Evolutionary conservation across 495 filamentous ascomycete genomes (phyloP).

Genomic region (Endocarpon pusillum): DNA sequence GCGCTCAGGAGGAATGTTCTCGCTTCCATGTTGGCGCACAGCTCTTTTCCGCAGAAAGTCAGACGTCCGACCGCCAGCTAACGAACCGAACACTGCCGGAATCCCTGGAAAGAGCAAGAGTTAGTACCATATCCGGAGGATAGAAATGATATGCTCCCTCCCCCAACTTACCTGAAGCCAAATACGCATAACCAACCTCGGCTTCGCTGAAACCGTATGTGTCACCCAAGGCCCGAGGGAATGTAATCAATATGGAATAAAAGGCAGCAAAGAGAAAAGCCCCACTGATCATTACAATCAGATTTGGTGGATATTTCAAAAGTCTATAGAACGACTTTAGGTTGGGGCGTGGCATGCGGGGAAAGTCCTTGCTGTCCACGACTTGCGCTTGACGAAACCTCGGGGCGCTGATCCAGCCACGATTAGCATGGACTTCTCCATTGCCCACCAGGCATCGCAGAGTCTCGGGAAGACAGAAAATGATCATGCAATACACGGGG

Average conservation of each 20-base stretch:
- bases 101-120: too few species aligned
- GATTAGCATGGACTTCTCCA: constrained; percentile 6
- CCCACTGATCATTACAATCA: constrained; percentile 14
- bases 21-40: constrained; percentile 3
- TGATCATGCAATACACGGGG: constrained; percentile 10
- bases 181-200: constrained; percentile 14
- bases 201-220: constrained; percentile 12
- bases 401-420: constrained; percentile 7
- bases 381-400: too few species aligned
- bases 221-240: constrained; percentile 11
- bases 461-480: constrained; percentile 19
- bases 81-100: constrained; percentile 13
- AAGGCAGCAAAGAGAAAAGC: constrained; percentile 14
- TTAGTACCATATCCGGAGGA: too few species aligned
- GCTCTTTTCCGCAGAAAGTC: constrained; percentile 8
- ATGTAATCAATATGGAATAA: constrained; percentile 12
- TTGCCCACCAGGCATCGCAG: constrained; percentile 16
- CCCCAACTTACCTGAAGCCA: too few species aligned
- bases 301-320: constrained; percentile 13
- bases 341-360: constrained; percentile 12
- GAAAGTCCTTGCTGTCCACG: constrained; percentile 6
- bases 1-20: constrained; percentile 10
- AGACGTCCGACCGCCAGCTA: constrained; percentile 13
- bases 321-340: constrained; percentile 9
- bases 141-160: too few species aligned